Percentiles rank a stretch among this genome's conserved stretches.
Conservation (phyloP, 495 filamentous ascomycete species). For the Penicillium crystallinum region DNA sequence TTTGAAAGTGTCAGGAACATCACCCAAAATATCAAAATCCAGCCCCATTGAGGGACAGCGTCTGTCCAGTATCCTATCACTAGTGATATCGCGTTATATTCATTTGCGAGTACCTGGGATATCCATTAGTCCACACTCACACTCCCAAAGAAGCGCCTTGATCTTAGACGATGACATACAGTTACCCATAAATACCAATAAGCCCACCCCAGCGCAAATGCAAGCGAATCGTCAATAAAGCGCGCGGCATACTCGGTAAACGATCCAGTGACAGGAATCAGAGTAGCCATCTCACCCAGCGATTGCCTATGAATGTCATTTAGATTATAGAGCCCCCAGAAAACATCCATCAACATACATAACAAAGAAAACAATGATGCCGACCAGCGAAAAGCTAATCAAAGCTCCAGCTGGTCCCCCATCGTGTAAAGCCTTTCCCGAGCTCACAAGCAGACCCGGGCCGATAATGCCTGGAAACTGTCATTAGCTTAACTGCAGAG, state of each 20-base stretch:
- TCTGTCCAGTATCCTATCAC: slow-evolving; percentile 39
- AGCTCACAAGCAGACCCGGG: slow-evolving; percentile 47
- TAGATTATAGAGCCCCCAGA: neutral
- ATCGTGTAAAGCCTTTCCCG: slow-evolving; percentile 54
- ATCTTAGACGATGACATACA: slow-evolving; percentile 18
- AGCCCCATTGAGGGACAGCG: slow-evolving; percentile 48
- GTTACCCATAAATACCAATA: slow-evolving; percentile 58
- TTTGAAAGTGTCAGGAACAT: slow-evolving; percentile 38
- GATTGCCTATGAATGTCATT: slow-evolving; percentile 35
- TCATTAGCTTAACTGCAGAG: neutral
- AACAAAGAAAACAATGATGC: slow-evolving; percentile 60
- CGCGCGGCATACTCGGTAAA: slow-evolving; percentile 54
- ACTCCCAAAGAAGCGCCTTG: too few species aligned
- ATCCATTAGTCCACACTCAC: too few species aligned
- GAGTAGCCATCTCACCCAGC: slow-evolving; percentile 53
- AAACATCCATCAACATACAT: slow-evolving; percentile 27
- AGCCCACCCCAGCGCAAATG: slow-evolving; percentile 51
- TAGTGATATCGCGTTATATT: slow-evolving; percentile 47
- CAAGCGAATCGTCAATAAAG: slow-evolving; percentile 50
- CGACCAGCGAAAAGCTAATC: slow-evolving; percentile 59
- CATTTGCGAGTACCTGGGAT: slow-evolving; percentile 41
- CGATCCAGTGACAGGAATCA: slow-evolving; percentile 50
- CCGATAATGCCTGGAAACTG: slow-evolving; percentile 37
- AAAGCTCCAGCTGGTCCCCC: slow-evolving; percentile 59
- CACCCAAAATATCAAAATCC: slow-evolving; percentile 63